A percentile compares a stretch with the other conserved stretches of the same genome.
Evolutionary conservation across 371 early-diverging fungal species (phyloP).

Genomic region (Parasitella parasitica): DNA sequence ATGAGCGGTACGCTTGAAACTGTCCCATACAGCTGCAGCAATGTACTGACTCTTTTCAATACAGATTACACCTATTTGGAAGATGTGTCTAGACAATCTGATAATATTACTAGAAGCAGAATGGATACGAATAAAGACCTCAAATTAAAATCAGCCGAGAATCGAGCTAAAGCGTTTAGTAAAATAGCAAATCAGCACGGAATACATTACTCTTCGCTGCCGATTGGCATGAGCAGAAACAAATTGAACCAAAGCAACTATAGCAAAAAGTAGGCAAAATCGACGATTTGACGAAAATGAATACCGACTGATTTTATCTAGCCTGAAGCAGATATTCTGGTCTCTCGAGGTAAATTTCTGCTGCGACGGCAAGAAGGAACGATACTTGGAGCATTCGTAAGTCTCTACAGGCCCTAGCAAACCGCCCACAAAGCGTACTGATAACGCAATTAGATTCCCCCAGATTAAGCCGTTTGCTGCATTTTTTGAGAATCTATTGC

Average conservation of each 20-base stretch:
- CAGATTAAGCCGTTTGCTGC: conserved; percentile 20
- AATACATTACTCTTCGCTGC: conserved; percentile 27
- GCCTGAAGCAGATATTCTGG: conserved; percentile 38
- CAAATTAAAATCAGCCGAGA: conserved; percentile 9
- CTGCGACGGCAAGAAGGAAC: conserved; percentile 14
- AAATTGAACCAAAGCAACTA: conserved; percentile 40
- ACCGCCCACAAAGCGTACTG: neutral
- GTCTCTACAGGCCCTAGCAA: neutral
- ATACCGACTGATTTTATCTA: neutral
- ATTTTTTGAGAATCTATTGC: conserved; percentile 38
- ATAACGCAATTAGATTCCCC: conserved; percentile 16
- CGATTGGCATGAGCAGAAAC: conserved; percentile 37
- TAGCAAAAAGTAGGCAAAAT: conserved; percentile 20
- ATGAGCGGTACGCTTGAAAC: conserved; percentile 57
- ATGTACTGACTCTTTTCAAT: neutral
- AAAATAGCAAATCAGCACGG: conserved; percentile 28
- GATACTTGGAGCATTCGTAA: conserved; percentile 40
- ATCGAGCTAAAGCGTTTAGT: conserved; percentile 8
- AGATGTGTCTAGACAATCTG: conserved; percentile 38
- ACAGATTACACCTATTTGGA: conserved; percentile 51
- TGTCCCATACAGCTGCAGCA: neutral
- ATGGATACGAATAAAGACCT: conserved; percentile 6
- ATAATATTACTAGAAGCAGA: conserved; percentile 36
- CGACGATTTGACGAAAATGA: too few species aligned
- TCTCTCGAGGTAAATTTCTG: conserved; percentile 38